These are phyloP conservation scores for Botryotinia narcissicola DNA, from an alignment of 2,329 filamentous ascomycete species.

Conservation along the genomic window DNA sequence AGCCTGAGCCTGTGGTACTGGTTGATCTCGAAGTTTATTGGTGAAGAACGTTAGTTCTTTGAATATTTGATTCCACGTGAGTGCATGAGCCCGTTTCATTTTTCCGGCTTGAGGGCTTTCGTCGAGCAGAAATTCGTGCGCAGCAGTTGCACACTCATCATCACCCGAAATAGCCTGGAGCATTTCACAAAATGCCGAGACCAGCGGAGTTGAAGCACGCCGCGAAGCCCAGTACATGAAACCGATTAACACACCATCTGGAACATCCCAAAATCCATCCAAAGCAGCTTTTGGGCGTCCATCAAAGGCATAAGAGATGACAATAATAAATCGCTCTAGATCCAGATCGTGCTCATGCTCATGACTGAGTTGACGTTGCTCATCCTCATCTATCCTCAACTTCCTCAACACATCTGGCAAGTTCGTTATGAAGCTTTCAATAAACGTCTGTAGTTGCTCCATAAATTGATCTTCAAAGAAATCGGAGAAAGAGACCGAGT, in stretches of 20 bases:
- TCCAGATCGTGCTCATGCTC: constrained; percentile 66
- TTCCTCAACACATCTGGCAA: constrained; percentile 88
- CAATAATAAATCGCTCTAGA: constrained; percentile 85
- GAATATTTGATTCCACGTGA: constrained; percentile 93
- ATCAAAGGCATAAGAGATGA: constrained; percentile 90
- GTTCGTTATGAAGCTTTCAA: constrained; percentile 91
- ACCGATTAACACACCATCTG: constrained; percentile 88
- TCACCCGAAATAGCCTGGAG: constrained; percentile 83
- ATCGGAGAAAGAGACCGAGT: constrained; percentile 65
- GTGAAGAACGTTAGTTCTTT: constrained; percentile 85
- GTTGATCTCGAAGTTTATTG: constrained; percentile 71
- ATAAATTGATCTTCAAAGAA: constrained; percentile 73
- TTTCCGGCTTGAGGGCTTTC: constrained; percentile 76
- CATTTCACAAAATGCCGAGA: constrained; percentile 96
- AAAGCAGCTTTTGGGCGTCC: constrained; percentile 78
- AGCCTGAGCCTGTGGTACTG: constrained; percentile 53
- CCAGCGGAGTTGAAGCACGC: constrained; percentile 90
- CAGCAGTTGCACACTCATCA: constrained; percentile 75
- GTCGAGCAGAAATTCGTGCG: constrained; percentile 86
- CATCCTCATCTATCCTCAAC: constrained; percentile 84
- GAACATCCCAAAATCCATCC: constrained; percentile 81
- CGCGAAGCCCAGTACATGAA: constrained; percentile 98
- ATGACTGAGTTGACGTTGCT: constrained; percentile 70
- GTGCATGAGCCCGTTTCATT: constrained; percentile 75
- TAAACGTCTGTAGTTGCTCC: constrained; percentile 80